Percentiles rank a stretch among this genome's conserved stretches.
These are phyloP conservation scores for Microcera coccophila DNA, from an alignment of 2,329 filamentous ascomycete genomes.

Conservation along the genomic window DNA sequence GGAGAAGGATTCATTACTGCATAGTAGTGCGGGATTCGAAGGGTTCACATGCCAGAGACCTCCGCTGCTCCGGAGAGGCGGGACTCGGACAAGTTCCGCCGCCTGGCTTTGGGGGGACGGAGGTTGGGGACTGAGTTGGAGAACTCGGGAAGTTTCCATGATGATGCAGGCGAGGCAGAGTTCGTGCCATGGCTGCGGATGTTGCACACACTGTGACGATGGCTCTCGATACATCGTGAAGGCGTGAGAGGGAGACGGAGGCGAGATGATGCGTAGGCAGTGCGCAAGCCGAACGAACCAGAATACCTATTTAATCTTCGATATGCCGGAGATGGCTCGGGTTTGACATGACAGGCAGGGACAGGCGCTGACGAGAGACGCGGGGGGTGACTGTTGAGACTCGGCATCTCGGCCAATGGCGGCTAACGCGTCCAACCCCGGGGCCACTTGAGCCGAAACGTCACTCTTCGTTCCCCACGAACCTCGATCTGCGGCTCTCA, in stretches of 20 bases:
- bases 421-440: slow-evolving; percentile 25
- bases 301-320: too few relatives aligned
- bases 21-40: slow-evolving; percentile 6
- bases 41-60: slow-evolving; percentile 30
- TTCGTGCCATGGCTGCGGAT: too few relatives aligned
- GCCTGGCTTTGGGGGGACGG: slow-evolving; percentile 1
- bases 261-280: too few relatives aligned
- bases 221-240: too few relatives aligned
- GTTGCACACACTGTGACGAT: too few relatives aligned
- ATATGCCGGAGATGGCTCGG: not conserved
- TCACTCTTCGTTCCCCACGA: not conserved
- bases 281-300: too few relatives aligned
- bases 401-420: slow-evolving; percentile 48
- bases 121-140: slow-evolving; percentile 6
- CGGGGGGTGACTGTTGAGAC: slow-evolving; percentile 4
- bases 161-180: too few relatives aligned
- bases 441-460: slow-evolving; percentile 26
- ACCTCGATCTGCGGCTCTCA: too few relatives aligned
- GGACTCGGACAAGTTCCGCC: slow-evolving; percentile 27
- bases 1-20: slow-evolving; percentile 1
- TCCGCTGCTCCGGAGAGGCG: slow-evolving; percentile 29
- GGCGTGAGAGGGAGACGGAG: too few relatives aligned
- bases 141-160: too few relatives aligned
- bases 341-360: too few relatives aligned
- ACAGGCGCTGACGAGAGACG: too few relatives aligned